A percentile compares a stretch with the other conserved stretches of the same genome.
Conservation (phyloP, 2,329 filamentous ascomycete genomes). For the Grosmannia serpens region DNA sequence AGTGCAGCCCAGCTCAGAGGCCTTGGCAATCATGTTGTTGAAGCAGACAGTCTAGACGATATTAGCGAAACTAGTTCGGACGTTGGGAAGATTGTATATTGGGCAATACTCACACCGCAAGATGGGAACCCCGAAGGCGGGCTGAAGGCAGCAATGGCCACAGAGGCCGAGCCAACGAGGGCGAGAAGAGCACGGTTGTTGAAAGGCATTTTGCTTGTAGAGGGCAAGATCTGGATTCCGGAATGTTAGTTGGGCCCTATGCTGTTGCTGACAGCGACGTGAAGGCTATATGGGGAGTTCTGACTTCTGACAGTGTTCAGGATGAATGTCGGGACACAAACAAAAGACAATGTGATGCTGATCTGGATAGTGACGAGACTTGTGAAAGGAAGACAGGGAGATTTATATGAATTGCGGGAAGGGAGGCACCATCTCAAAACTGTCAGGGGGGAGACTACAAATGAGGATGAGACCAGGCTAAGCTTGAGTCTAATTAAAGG, state of each 20-base stretch:
- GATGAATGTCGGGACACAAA: neutral
- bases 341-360: neutral
- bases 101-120: conserved; percentile 39
- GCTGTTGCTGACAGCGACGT: neutral
- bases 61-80: neutral
- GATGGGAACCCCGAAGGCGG: conserved; percentile 28
- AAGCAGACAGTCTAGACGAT: conserved; percentile 32
- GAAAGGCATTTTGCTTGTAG: conserved; percentile 43
- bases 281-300: neutral
- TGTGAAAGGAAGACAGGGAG: neutral
- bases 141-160: conserved; percentile 29
- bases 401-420: conserved; percentile 1
- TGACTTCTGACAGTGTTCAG: neutral
- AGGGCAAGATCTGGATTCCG: conserved; percentile 19
- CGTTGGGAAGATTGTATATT: neutral
- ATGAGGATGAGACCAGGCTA: neutral
- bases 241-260: neutral
- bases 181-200: conserved; percentile 16
- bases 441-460: neutral
- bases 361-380: neutral
- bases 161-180: conserved; percentile 24
- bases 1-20: conserved; percentile 32
- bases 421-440: neutral
- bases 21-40: conserved; percentile 38
- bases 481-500: conserved; percentile 7